These are phyloP conservation scores for Pseudocercospora crystallina DNA, from an alignment of 2,329 filamentous ascomycete species.

Conservation along the genomic window DNA sequence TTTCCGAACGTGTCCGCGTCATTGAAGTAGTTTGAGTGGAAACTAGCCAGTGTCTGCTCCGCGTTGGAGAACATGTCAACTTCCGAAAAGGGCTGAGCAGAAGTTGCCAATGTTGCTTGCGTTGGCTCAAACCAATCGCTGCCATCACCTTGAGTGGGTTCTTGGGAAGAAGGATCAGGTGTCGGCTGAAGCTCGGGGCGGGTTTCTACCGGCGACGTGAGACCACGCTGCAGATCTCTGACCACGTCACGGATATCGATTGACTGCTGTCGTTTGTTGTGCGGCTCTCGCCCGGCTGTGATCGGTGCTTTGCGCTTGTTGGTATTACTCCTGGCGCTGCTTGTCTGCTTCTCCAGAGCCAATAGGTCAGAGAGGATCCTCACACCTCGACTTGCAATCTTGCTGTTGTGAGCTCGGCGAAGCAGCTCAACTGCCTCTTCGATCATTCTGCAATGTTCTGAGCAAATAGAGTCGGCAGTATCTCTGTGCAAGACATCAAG, in stretches of 20 bases:
- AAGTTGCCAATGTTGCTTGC: no score
- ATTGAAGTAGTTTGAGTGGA: constrained; percentile 7
- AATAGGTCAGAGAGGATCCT: constrained; percentile 2
- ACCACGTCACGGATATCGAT: constrained; percentile 7
- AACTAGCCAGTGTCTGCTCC: constrained; percentile 4
- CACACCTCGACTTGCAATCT: constrained; percentile 9
- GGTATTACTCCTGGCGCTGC: not conserved
- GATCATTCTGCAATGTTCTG: constrained; percentile 5
- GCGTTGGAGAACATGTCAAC: not conserved
- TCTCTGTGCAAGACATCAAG: constrained; percentile 10
- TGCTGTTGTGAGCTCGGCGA: constrained; percentile 4
- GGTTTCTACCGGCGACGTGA: not conserved
- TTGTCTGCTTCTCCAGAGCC: not conserved
- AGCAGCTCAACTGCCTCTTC: not conserved
- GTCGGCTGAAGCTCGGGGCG: no score
- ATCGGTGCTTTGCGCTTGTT: constrained; percentile 3
- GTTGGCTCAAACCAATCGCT: no score
- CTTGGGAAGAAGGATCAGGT: no score
- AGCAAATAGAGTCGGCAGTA: not conserved
- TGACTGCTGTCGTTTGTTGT: not conserved
- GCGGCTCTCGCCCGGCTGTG: not conserved
- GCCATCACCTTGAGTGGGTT: no score
- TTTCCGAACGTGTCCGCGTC: constrained; percentile 8
- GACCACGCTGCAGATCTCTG: constrained; percentile 1
- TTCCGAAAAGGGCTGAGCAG: not conserved